Evolutionary conservation across 805 yeast species (phyloP), one percentile per base, ranked within the genome.

Genomic region (Vanderwaltozyma polyspora): DNA sequence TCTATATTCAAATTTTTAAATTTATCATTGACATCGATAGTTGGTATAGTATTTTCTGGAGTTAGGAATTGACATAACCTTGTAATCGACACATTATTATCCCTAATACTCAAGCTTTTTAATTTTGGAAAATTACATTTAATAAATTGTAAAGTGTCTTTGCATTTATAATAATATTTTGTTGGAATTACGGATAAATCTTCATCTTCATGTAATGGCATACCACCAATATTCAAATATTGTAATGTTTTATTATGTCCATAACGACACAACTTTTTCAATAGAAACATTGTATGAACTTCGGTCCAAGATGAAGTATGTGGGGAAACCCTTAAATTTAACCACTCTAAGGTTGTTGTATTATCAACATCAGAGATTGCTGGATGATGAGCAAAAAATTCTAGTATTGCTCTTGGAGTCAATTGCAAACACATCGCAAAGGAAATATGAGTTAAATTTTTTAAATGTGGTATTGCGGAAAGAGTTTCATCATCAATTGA

Each of bases 391-490:
- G 76, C 67, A 40, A 84, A 64, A 44, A 84, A 79, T 43, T 72
- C 73, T 42, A 81, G 68, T 35, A 84, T 59, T 25, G 79, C 87
- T 43, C 78, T 70, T 3, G 89, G 78, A 16, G 85, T 73, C 32
- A 85, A 63, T 45, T 76, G 72, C 29, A 79, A 72, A 50, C 83
- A 76, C 43, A 70, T 66, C 3, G 78, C 69, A 21, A 79, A 49
- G 2, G 93, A 80, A 33, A 86, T 59, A 58, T 83, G 95, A 0
- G 94, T 77, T 27, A 86, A 60, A 44, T 68, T 63, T 14, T 79
- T 74, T 12, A 74, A 49, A 12, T 58, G 61, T 2, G 84, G 80
- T 16, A 85, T 55, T 16, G 67, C 59, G 36, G 62, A 54, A 26
- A 86, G 64, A 0, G 73, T 70, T n/a, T 69, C 64, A 4, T 81